phyloP scores from a whole-genome alignment of 768 basidiomycete genomes.

The Rubroboletus pulcherrimus region DNA sequence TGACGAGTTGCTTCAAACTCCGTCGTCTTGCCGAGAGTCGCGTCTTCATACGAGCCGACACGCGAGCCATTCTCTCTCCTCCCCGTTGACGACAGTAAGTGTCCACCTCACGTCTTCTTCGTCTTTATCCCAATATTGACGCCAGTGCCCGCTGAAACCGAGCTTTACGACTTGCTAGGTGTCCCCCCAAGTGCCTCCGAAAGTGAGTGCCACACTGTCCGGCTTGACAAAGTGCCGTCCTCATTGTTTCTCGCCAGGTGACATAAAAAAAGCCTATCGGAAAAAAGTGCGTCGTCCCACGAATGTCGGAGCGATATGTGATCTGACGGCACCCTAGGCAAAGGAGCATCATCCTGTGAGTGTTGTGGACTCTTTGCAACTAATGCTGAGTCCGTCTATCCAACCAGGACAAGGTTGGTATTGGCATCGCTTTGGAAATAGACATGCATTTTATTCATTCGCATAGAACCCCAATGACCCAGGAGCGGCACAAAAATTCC shows the following conservation, averaged over 20 bases:
- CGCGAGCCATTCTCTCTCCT: neutral
- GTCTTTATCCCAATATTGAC: neutral
- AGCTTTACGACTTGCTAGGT: slow-evolving; percentile 83
- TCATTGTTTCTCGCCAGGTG: slow-evolving; percentile 42
- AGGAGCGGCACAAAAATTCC: slow-evolving; percentile 76
- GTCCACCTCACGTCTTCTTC: neutral
- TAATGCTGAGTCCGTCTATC: neutral
- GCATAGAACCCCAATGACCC: slow-evolving; percentile 85
- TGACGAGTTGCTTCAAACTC: slow-evolving; percentile 29
- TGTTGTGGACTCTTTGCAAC: neutral
- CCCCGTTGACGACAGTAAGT: slow-evolving; percentile 26
- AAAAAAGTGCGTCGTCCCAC: slow-evolving; percentile 61
- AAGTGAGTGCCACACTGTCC: slow-evolving; percentile 43
- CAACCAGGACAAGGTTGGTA: slow-evolving; percentile 62
- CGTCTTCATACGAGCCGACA: slow-evolving; percentile 19
- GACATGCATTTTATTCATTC: neutral
- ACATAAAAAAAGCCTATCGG: slow-evolving; percentile 93
- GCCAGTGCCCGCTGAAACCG: slow-evolving; percentile 71
- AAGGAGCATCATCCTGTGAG: slow-evolving; percentile 85
- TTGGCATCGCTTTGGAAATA: neutral
- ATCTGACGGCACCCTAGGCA: slow-evolving; percentile 49
- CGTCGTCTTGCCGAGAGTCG: slow-evolving; percentile 28
- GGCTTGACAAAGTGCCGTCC: neutral
- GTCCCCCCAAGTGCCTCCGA: slow-evolving; percentile 65
- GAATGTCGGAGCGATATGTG: neutral